Evolutionary conservation across 768 basidiomycete genomes (phyloP).

Genomic region (Suillus plorans): DNA sequence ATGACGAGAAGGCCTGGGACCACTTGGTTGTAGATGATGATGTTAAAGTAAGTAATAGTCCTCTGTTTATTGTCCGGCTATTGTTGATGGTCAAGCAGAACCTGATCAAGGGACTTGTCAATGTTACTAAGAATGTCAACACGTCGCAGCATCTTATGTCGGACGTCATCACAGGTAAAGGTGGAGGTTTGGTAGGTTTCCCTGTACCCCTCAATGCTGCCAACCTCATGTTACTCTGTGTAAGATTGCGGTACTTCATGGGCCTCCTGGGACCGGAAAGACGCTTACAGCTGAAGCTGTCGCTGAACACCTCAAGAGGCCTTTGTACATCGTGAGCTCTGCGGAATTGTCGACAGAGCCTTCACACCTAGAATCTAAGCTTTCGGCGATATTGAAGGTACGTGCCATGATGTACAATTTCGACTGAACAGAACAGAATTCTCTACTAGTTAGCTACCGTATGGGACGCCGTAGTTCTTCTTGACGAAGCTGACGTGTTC

Average conservation of each 20-base stretch:
- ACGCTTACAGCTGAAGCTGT: slow-evolving; percentile 62
- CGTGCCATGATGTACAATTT: neutral
- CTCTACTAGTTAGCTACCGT: slow-evolving; percentile 55
- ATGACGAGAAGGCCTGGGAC: slow-evolving; percentile 59
- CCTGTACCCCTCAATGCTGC: neutral
- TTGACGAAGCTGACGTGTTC: slow-evolving; percentile 43
- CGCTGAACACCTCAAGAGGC: slow-evolving; percentile 52
- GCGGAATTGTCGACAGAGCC: slow-evolving; percentile 54
- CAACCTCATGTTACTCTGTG: neutral
- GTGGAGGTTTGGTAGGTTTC: slow-evolving; percentile 56
- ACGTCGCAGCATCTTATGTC: slow-evolving; percentile 18
- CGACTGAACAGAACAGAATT: slow-evolving; percentile 21
- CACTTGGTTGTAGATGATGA: slow-evolving; percentile 55
- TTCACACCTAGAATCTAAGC: slow-evolving; percentile 38
- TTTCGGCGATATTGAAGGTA: slow-evolving; percentile 27
- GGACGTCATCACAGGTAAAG: slow-evolving; percentile 65
- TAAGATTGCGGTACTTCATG: slow-evolving; percentile 25
- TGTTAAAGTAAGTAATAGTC: slow-evolving; percentile 36
- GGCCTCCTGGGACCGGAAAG: slow-evolving; percentile 39
- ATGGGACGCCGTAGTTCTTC: slow-evolving; percentile 59
- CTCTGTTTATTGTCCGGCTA: neutral
- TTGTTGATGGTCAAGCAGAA: slow-evolving; percentile 35
- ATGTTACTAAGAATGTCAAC: slow-evolving; percentile 24
- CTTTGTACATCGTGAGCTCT: slow-evolving; percentile 53
- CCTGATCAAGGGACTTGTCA: slow-evolving; percentile 26